Evolutionary conservation across 306 rosid species (phyloP).

Genomic region (Carpinus viminea): DNA sequence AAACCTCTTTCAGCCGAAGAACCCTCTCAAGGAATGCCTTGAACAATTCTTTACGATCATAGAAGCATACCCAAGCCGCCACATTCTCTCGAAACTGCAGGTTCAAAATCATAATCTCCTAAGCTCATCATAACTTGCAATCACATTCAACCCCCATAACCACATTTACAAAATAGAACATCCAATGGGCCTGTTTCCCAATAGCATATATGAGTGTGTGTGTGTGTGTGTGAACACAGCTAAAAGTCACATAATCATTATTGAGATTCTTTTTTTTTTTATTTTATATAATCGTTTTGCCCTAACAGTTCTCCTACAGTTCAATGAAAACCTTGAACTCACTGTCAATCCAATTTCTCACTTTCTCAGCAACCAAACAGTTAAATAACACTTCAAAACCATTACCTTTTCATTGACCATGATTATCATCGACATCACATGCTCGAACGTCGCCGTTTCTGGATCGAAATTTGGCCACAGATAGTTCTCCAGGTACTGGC

Average conservation of each 20-base stretch:
- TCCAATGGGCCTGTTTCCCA: too few relatives aligned
- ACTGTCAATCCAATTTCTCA: neutral
- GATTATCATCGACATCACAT: constrained; percentile 87
- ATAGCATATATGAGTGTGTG: too few relatives aligned
- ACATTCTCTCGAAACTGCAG: constrained; percentile 93
- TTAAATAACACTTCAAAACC: neutral
- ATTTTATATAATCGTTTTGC: neutral
- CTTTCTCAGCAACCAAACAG: neutral
- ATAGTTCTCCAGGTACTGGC: constrained; percentile 90
- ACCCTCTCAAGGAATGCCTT: constrained; percentile 85
- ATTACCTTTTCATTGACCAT: constrained; percentile 93
- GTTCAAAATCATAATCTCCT: constrained; percentile 6
- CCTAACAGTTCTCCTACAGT: neutral
- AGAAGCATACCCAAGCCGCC: constrained; percentile 92
- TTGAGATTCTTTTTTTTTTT: too few relatives aligned
- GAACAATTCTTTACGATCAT: constrained; percentile 74
- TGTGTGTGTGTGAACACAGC: too few relatives aligned
- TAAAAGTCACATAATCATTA: too few relatives aligned
- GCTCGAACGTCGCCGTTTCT: constrained; percentile 71
- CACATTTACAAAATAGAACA: too few relatives aligned
- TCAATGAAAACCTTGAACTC: neutral
- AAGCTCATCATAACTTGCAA: constrained; percentile 18
- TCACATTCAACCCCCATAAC: neutral
- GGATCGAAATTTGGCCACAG: constrained; percentile 83
- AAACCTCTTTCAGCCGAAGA: constrained; percentile 83